Conservation (phyloP, 306 rosid species). For the Arachis hypogaea region DNA sequence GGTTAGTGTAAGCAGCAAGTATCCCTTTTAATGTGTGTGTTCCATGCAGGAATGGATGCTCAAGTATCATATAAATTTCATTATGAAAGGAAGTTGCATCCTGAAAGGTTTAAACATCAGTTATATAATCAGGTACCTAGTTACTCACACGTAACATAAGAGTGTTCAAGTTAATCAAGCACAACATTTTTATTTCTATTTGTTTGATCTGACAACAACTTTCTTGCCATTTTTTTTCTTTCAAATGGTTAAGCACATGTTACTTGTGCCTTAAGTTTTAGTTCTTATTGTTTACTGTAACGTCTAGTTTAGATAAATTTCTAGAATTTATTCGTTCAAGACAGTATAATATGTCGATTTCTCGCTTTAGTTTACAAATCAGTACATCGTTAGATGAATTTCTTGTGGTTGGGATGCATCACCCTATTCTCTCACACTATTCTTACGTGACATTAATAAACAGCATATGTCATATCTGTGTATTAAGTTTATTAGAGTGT, state of each 20-base stretch:
- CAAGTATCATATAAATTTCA: constrained; percentile 94
- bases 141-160: not conserved
- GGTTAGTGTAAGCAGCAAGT: constrained; percentile 27
- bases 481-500: no score
- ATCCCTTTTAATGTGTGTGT: constrained; percentile 24
- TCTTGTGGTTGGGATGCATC: not conserved
- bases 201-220: not conserved
- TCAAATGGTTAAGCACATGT: constrained; percentile 6
- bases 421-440: constrained; percentile 6
- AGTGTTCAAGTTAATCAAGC: constrained; percentile 1
- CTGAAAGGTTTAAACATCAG: constrained; percentile 81
- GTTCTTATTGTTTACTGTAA: constrained; percentile 16
- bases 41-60: constrained; percentile 90
- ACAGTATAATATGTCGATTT: constrained; percentile 14
- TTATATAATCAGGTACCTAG: constrained; percentile 76
- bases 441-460: constrained; percentile 8
- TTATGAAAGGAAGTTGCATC: constrained; percentile 83
- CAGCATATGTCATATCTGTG: no score
- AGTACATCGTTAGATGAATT: constrained; percentile 36
- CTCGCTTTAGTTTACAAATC: not conserved
- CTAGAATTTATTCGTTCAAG: constrained; percentile 31
- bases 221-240: not conserved
- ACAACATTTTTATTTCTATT: constrained; percentile 1
- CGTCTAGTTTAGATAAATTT: constrained; percentile 8
- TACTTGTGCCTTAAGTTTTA: constrained; percentile 17